Base-by-base conservation (phyloP, 1,139 yeast species). In the Suhomyces bribrorum region DNA sequence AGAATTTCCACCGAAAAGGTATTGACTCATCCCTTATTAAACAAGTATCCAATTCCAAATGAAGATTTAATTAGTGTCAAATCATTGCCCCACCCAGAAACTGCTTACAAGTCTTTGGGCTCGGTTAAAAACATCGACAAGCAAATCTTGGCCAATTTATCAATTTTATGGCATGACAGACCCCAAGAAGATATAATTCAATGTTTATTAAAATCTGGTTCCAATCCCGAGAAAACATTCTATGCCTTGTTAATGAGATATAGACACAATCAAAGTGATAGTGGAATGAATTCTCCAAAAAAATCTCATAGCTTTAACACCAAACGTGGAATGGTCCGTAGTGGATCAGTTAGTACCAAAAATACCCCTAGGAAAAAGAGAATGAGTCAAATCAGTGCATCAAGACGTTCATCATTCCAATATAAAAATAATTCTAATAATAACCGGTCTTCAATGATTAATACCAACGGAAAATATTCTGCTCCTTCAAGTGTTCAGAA, bases 1-100 rank as follows among this genome's bases (percentile, higher is more conserved):
- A 77, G 98, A 61, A 83, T 89, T 42, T 76, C 81, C 33, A 90
- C 96, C 0, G 77, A 80, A 44, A 81, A 81, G 29, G 87, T 95
- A 14, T 69, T 89, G 39, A 68, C 68, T 30, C 97, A 92, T 62
- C 94, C 94, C 11, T 74, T 89, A 36, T 63, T 87, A 45, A 66
- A 62, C 46, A 84, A 83, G 61, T 83, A 85, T 49, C 77, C 77
- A 14, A 66, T 67, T 45, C 74, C 78, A 22, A 69, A 68, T 51
- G 77, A 73, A 48, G 78, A 73, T 52, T 67, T 72, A 46, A 71
- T 63, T 55, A 62, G 70, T 54, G 75, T 79, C 40, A 69, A 75
- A 49, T 72, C 80, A 36, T 69, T 79, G 47, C 86, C 86, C 13
- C 79, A 80, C 47, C 85, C 83, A 34, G 79, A 79, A 54, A 79